Evolutionary conservation across 1,284 basidiomycete genomes (phyloP), one percentile per base, ranked within the genome.

Genomic region (Sanghuangporus weigelae): DNA sequence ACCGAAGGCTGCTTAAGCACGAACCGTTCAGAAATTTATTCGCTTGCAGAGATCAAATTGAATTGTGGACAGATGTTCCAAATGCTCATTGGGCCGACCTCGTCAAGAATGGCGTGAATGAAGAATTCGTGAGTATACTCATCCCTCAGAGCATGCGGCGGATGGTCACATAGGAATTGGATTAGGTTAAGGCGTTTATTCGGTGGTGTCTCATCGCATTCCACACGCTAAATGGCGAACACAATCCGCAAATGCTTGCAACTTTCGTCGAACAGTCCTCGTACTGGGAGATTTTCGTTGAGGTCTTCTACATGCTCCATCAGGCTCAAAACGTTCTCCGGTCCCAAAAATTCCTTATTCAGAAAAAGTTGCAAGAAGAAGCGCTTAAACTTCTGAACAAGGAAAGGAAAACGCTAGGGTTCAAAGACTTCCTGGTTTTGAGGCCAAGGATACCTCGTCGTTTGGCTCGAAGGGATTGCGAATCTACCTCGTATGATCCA

Each of bases 11-110:
- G 38, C 69, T 75, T 2, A 53, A 71, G 4, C 69, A 73, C 40
- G 71, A 75, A 35, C 74, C 74, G 5, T 72, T 76, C 67, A 57
- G 54, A 1, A 62, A 63, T 7, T 14, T 31, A 2, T 77, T 76
- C 60, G 7, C 56, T 10, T 51, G 19, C 2, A 58, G 61, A 23
- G 26, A 31, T 31, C 26, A 31, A 4, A 3, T 5, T 31, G 26
- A 44, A 39, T 12, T 42, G 23, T 11, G 26, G 4, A 7, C 10
- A n/a, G 8, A 31, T 16, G n/a, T 1, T n/a, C 3, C 38, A 10
- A 39, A 46, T 26, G 14, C n/a, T 31, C 31, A 59, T 23, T 59
- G 57, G 44, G 26, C 57, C 8, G 21, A 7, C 19, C 8, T 26
- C 12, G 1, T 51, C 49, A 51, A 26, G 21, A n/a, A n/a, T 46